These are phyloP conservation scores for Fusarium musae DNA, from an alignment of 2,329 filamentous ascomycete species.

Conservation along the genomic window DNA sequence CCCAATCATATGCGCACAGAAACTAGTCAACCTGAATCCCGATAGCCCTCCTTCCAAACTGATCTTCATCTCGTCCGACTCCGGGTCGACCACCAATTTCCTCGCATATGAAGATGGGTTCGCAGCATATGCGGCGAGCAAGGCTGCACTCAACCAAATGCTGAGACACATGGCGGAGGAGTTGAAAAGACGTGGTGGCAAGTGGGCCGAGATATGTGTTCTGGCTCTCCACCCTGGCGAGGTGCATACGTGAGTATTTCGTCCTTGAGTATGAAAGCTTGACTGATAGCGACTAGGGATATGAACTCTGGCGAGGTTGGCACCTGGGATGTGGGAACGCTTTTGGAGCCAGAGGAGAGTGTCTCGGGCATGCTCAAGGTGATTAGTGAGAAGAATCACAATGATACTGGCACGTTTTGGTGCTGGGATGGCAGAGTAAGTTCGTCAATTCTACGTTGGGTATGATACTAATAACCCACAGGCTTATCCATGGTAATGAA, in stretches of 20 bases:
- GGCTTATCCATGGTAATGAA: background rate
- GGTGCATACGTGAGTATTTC: background rate
- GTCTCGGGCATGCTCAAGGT: background rate
- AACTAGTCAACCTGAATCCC: background rate
- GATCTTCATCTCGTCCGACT: background rate
- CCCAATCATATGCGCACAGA: background rate
- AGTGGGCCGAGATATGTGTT: background rate
- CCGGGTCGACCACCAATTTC: background rate
- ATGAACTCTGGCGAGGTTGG: background rate
- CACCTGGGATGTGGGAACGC: background rate
- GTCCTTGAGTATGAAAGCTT: accelerated
- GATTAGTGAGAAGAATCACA: background rate
- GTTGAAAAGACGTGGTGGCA: background rate
- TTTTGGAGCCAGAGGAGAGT: background rate
- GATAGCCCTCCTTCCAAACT: background rate
- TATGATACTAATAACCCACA: background rate
- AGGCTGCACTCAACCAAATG: background rate
- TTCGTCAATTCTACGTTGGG: accelerated
- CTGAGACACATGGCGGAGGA: background rate
- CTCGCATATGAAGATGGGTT: background rate
- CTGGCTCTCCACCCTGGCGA: background rate
- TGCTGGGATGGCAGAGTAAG: background rate
- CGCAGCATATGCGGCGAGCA: background rate
- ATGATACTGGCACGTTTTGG: background rate
- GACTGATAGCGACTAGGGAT: accelerated